phyloP scores from a whole-genome alignment of 805 yeast genomes.

The Candida piceae region DNA sequence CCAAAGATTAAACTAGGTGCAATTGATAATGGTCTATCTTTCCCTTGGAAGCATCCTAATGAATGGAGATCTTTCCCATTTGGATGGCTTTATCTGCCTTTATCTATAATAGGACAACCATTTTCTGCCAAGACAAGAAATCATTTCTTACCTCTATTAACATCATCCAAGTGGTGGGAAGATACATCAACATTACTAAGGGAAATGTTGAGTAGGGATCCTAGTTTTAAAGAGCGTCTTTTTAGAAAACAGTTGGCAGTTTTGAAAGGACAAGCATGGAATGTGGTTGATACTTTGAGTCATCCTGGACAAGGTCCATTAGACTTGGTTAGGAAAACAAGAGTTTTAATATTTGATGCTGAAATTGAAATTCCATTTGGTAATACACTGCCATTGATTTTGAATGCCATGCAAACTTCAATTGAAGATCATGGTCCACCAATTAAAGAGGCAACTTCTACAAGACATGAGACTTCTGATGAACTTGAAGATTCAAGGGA shows the following conservation, averaged over 20 bases:
- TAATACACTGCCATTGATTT: conserved; percentile 33
- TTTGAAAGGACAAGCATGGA: conserved; percentile 73
- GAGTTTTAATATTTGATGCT: conserved; percentile 57
- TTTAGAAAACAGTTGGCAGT: conserved; percentile 67
- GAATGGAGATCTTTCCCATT: conserved; percentile 77
- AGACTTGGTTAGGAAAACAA: conserved; percentile 55
- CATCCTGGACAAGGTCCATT: conserved; percentile 57
- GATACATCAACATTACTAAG: conserved; percentile 44
- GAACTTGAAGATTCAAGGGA: conserved; percentile 2
- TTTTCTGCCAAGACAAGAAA: conserved; percentile 50
- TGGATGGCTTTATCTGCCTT: conserved; percentile 72
- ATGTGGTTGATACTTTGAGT: conserved; percentile 62
- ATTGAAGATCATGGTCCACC: conserved; percentile 7
- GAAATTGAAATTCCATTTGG: conserved; percentile 51
- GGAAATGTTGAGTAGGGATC: conserved; percentile 47
- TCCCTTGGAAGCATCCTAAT: conserved; percentile 81
- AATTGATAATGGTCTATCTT: conserved; percentile 68
- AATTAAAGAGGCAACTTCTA: neutral
- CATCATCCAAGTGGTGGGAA: conserved; percentile 70
- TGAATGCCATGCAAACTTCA: conserved; percentile 42
- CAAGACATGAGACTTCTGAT: neutral
- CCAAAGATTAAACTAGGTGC: conserved; percentile 58
- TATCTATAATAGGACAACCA: conserved; percentile 60
- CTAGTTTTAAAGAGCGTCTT: conserved; percentile 60
- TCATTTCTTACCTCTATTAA: conserved; percentile 53